Evolutionary conservation across 225 moss, liverwort and hornwort species (phyloP).

Genomic region (Rhytidiadelphus loreus): DNA sequence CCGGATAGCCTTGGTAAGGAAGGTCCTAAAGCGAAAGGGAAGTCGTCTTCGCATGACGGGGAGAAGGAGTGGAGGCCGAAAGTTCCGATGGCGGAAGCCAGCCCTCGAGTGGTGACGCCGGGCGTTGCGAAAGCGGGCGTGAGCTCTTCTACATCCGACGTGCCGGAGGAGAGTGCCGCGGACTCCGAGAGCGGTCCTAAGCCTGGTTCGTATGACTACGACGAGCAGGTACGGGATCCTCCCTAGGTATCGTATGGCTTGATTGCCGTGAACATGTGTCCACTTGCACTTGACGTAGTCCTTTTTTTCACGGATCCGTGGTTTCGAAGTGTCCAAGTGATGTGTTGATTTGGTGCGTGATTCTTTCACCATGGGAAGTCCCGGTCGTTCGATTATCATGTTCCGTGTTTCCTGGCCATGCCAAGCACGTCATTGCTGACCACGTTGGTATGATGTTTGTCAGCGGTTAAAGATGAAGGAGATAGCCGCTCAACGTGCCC

Average conservation of each 20-base stretch:
- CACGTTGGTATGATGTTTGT: not conserved
- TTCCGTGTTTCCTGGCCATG: not conserved
- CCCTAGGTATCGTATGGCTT: not conserved
- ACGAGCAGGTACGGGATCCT: slow-evolving; percentile 55
- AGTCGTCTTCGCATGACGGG: slow-evolving; percentile 62
- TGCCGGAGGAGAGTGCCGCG: slow-evolving; percentile 24
- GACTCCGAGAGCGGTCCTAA: slow-evolving; percentile 27
- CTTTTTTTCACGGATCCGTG: not conserved
- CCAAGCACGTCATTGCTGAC: not conserved
- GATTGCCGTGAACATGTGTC: not conserved
- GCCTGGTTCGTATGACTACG: slow-evolving; percentile 65
- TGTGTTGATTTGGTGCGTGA: not conserved
- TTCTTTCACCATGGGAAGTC: not conserved
- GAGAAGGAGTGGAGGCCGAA: slow-evolving; percentile 99
- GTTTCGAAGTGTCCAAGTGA: too few species aligned
- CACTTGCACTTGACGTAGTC: too few species aligned
- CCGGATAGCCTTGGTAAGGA: slow-evolving; percentile 44
- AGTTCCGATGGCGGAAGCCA: slow-evolving; percentile 32
- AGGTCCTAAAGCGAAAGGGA: slow-evolving; percentile 43
- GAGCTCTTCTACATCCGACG: slow-evolving; percentile 1
- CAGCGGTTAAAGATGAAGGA: slow-evolving; percentile 97
- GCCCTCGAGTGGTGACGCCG: not conserved
- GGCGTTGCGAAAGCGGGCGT: not conserved
- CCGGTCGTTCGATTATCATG: not conserved
- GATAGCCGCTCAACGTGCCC: slow-evolving; percentile 78